Base-by-base conservation (phyloP, 768 basidiomycete species). In the Boletus rufocinnamomeus region DNA sequence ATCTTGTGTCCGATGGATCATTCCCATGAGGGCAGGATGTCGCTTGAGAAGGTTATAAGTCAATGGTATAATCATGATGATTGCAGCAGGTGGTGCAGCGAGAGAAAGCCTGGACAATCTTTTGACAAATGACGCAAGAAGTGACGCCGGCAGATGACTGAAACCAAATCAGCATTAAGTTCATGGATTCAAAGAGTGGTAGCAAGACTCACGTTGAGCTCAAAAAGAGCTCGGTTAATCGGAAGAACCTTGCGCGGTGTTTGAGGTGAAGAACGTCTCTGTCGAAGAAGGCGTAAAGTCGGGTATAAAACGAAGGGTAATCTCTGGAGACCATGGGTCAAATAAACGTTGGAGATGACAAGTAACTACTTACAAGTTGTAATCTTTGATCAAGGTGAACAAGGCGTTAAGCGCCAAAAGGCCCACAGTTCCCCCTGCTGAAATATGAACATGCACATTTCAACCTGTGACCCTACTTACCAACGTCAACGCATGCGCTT, bases 71-170 rank as follows among this genome's bases (percentile, higher is more conserved):
- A 92, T 78, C 80, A 95, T 89, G 57, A 99, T 81, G 32, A 97
- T 86, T 0, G 91, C 95, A 16, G 95, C 86, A 9, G 97, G 95
- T 0, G 95, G 91, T 0, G 95, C 93, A 32, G 79, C 77, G 13
- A 98, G 80, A 9, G 93, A 88, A 3, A 98, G 80, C 14, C 91
- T 84, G 3, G 94, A 84, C 32, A 99, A 81, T 6, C 93, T 87
- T 72, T 98, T 98, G 67, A 97, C 79, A 73, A 98, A 98, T 0
- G 96, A 94, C 8, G 96, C 96, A 25, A 98, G 81, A n/a, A 98
- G 81, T 2, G 89, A 84, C 1, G 92, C 85, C 3, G 97, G 94
- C 16, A 99, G 79, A 74, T 95, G 93, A 5, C 94, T 89, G 67
- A 56, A 44, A 44, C n/a, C n/a, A 23, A 37, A 49, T 68, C 51